Conservation (phyloP, 2,329 filamentous ascomycete species). For the Balansia obtecta region DNA sequence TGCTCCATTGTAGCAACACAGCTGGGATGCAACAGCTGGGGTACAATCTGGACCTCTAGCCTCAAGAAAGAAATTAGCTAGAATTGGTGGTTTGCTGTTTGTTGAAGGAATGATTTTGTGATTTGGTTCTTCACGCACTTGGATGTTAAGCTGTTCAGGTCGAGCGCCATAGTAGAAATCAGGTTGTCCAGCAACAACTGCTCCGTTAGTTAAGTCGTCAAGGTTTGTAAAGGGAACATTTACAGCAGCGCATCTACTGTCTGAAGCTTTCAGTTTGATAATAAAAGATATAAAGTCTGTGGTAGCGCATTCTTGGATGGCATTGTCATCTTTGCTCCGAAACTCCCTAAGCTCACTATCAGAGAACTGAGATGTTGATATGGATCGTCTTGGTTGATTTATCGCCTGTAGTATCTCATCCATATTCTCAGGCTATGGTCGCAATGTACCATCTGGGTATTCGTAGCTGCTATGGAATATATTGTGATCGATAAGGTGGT, state of each 20-base stretch:
- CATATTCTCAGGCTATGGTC: constrained; percentile 10
- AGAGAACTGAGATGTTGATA: constrained; percentile 24
- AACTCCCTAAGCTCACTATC: constrained; percentile 14
- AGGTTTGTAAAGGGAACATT: constrained; percentile 23
- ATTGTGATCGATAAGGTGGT: constrained; percentile 10
- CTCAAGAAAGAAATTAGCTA: constrained; percentile 27
- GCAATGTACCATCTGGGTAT: constrained; percentile 8
- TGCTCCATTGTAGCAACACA: constrained; percentile 18
- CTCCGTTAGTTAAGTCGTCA: constrained; percentile 21
- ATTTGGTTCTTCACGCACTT: constrained; percentile 10
- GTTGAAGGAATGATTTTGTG: constrained; percentile 21
- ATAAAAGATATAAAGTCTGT: constrained; percentile 21
- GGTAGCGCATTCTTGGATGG: constrained; percentile 22
- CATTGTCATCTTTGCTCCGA: constrained; percentile 11
- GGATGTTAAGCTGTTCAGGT: constrained; percentile 16
- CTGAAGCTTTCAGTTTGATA: constrained; percentile 9
- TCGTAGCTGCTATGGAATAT: constrained; percentile 9
- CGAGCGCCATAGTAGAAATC: constrained; percentile 23
- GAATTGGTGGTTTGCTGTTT: constrained; percentile 17
- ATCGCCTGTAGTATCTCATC: constrained; percentile 10
- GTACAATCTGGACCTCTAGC: constrained; percentile 22
- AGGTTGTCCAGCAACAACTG: constrained; percentile 17
- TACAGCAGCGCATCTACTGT: constrained; percentile 13
- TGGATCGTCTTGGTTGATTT: constrained; percentile 13
- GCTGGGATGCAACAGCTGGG: constrained; percentile 6